Base-by-base conservation (phyloP, 140 eudicot genomes). In the Ambrosia hybrid region DNA sequence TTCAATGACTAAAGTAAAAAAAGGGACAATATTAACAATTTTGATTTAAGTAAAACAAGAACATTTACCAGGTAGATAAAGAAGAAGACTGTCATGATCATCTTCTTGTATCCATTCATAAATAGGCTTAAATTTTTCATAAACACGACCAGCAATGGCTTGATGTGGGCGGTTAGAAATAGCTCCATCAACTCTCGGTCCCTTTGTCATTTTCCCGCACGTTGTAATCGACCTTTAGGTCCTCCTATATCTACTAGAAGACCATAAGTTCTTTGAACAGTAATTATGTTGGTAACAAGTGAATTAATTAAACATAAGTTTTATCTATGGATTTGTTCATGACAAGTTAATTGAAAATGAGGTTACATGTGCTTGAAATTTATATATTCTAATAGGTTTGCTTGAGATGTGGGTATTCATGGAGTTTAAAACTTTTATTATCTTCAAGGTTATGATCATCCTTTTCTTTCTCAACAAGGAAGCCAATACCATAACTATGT, bases 31-130 rank as follows among this genome's bases (percentile, higher is more conserved):
- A 1, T 48, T 12, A 1, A 10, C 9, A 12, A 48, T 8, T 11
- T 10, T 48, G 9, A 3, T 8, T 48, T 3, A 48, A 48, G 53
- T 48, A 48, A 68, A 68, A 82, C 46, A 8, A 7, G 48, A 43
- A 43, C 48, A 43, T 43, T 43, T 43, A 43, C 48, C 48, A 43
- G 48, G 48, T 2, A 43, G 48, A 43, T 43, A 43, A 43, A 43
- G 9, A 43, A 74, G 21, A 45, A 90, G 81, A 67, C 6, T 21
- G 45, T 85, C 78, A 37, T 74, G 73, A 61, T 79, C 81, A 62
- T 71, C 77, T 21, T 85, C 86, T 49, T 72, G 79, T 58, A 59
- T 73, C 96, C 94, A 85, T 67, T 90, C 89, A n/a, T 70, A 77
- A 14, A 13, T 66, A 33, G 96, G 96, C 73, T 71, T 81, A 71